Evolutionary conservation across 257 asterid genomes (phyloP).

Genomic region (Solanum chiquidenum): DNA sequence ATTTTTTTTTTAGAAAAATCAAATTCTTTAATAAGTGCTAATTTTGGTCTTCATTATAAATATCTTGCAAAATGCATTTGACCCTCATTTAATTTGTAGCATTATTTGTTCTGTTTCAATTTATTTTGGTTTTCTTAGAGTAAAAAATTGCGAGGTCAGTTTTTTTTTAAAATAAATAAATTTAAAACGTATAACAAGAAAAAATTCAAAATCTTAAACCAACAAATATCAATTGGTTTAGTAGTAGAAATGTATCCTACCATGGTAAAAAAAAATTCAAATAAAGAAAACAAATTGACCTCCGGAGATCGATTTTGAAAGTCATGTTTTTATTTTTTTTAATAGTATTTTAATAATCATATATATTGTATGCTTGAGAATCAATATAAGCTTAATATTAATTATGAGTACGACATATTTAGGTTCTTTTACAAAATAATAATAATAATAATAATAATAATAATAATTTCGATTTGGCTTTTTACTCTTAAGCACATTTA

Average conservation of each 20-base stretch:
- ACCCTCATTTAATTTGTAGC: neutral
- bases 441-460: too few species aligned
- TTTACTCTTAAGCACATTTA: neutral
- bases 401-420: neutral
- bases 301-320: neutral
- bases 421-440: neutral
- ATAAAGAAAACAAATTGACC: neutral
- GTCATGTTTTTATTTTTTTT: neutral
- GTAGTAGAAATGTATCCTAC: neutral
- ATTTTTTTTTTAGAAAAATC: too few species aligned
- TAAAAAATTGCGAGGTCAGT: neutral
- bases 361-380: neutral
- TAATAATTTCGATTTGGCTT: neutral
- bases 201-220: neutral
- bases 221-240: neutral
- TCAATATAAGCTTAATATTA: neutral
- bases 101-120: neutral
- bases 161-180: too few species aligned
- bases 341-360: neutral
- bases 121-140: neutral
- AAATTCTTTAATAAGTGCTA: neutral
- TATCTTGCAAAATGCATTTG: neutral
- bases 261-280: neutral
- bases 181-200: too few species aligned
- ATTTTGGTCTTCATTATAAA: neutral